Percentiles rank a stretch among this genome's conserved stretches.
These are phyloP conservation scores for Cordyceps cateniannulata DNA, from an alignment of 2,329 filamentous ascomycete species.

Conservation along the genomic window DNA sequence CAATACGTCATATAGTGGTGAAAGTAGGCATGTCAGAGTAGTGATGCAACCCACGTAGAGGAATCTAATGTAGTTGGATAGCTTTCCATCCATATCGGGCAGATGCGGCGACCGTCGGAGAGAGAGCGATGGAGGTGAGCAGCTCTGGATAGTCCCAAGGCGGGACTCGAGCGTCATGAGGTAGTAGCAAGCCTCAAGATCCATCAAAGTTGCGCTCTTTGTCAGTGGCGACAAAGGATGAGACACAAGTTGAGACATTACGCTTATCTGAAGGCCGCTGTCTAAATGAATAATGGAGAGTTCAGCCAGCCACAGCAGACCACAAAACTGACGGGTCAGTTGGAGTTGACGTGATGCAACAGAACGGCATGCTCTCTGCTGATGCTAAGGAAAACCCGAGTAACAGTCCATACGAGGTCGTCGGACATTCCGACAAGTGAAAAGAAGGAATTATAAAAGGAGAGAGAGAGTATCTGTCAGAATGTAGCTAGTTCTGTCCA, in stretches of 20 bases:
- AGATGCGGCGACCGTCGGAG: neutral
- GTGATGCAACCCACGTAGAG: neutral
- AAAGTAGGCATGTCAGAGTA: neutral
- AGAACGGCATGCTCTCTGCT: neutral
- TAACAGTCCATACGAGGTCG: too few species aligned
- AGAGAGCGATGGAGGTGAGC: neutral
- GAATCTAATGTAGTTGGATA: neutral
- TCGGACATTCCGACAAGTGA: neutral
- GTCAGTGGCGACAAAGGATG: neutral
- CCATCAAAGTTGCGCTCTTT: neutral
- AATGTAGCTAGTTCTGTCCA: neutral
- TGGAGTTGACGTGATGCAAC: neutral
- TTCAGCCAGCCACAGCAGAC: neutral
- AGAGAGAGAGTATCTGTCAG: neutral
- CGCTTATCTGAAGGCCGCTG: neutral
- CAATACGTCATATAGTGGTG: neutral
- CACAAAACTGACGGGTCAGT: neutral
- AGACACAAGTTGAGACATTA: neutral
- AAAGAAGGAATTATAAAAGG: neutral
- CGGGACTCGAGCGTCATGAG: neutral
- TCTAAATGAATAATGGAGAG: neutral
- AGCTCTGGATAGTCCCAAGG: neutral
- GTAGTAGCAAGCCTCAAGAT: neutral
- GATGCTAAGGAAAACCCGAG: neutral
- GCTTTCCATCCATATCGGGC: neutral